Evolutionary conservation across 2,329 filamentous ascomycete species (phyloP), one percentile per base, ranked within the genome.

Genomic region (Aspergillus niger): DNA sequence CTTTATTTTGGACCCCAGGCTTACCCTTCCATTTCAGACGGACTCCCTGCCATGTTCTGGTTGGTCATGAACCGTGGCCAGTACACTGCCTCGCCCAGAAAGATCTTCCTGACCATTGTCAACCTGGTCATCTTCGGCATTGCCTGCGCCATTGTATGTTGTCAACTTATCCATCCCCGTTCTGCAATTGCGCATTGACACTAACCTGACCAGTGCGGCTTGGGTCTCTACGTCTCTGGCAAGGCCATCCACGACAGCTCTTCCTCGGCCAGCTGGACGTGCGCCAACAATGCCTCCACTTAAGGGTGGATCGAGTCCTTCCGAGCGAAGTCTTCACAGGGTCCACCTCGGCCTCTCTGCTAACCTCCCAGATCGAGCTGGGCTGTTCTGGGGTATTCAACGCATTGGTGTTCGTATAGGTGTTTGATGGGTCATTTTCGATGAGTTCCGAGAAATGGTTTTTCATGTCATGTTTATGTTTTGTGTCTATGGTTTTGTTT

Each of bases 41-140:
- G 79, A 2, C 67, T 83, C 2, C 77, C 76, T 5, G 78, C 76
- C 5, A 68, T 77, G 2, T 78, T 82, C 63, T 83, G 80, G 80
- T 63, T 83, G 47, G 76, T 77, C 58, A 75, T 85, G 65, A 80
- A 85, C 66, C 72, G 74, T 44, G 79, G 76, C 0, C 64, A 69
- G 6, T 77, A 71, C 66, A 77, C 77, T 44, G 69, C 72, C 28
- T 74, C 71, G 10, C 72, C 69, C 64, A 72, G 72, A 41, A 84
- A 83, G 67, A 79, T 77, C 28, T 50, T 69, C 6, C 66, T 83
- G n/a, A 79, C 78, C 0, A 59, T 78, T 4, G n/a, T 82, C 32
- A 85, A 85, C 63, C 54, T 72, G 1, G 26, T 75, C 0, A 75
- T 82, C 13, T 72, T 83, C 17, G 59, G 55, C 26, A 67, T 74